Base-by-base conservation (phyloP, 805 yeast genomes). In the Candida ortonii region DNA sequence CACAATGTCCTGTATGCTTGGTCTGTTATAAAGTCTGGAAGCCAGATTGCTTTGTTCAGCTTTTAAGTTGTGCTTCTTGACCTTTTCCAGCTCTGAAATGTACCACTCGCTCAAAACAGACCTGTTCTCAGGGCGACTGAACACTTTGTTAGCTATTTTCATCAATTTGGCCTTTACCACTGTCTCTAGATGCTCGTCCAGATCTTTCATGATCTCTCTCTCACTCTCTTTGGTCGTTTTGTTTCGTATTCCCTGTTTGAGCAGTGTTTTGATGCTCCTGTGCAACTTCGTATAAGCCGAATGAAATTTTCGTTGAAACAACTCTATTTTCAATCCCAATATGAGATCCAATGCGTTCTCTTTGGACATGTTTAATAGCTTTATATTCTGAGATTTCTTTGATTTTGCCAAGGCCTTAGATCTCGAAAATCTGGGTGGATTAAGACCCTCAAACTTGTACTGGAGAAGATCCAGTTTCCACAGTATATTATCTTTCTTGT, bases 381-480 rank as follows among this genome's bases (percentile, higher is more conserved):
- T 52, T 41, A 69, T 68, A 19, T 59, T 56, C 32, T 62, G 35
- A 20, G 48, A 42, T 20, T 46, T 67, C 45, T 69, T 70, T 2
- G 81, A 71, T 22, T 55, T 53, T 24, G 71, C 53, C 31, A 74
- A 56, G 44, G 60, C 65, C 43, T 62, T 70, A 3, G 83, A 76
- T 30, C 67, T 65, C 1, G 67, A 61, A 49, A 64, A 76, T 38
- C 84, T 59, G 1, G 80, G 72, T 1, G 76, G 72, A 13, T 57
- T 49, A 16, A 61, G 46, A 5, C 61, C 50, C 19, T 65, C 51
- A 56, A 63, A 75, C 47, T 71, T 69, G 23, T 66, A 63, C 46
- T 79, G 83, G 22, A 79, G 56, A 16, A 77, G 53, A 48, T 79
- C 85, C 28, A 79, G 57, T 46, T 70, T 70, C 76, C 80, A 75